phyloP scores from a whole-genome alignment of 2,329 filamentous ascomycete species.

The Mollisiaceae sp. region DNA sequence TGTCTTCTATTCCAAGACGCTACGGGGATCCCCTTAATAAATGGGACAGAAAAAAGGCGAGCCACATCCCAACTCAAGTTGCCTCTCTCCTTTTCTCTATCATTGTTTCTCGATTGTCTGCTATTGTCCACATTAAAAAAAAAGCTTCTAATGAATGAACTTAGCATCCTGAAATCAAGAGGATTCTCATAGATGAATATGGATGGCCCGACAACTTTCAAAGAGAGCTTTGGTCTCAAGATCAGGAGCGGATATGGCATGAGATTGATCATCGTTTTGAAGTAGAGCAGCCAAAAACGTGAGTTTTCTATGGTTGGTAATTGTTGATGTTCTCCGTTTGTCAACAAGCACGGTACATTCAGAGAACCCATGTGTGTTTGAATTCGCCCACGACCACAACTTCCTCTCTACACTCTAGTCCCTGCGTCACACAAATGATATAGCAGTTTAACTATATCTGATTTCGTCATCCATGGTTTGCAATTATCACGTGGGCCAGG shows the following conservation, averaged over 20 bases:
- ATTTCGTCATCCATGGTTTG: background rate
- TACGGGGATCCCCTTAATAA: background rate
- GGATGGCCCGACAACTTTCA: constrained; percentile 5
- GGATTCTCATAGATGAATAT: constrained; percentile 1
- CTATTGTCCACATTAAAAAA: background rate
- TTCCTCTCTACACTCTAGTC: background rate
- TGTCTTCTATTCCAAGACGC: background rate
- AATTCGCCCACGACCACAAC: background rate
- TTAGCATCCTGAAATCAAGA: constrained; percentile 5
- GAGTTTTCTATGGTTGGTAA: background rate
- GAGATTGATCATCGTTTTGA: constrained; percentile 3
- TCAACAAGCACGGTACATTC: no score
- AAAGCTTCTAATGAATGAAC: background rate
- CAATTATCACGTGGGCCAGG: background rate
- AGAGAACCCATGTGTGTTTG: background rate
- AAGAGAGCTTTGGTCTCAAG: background rate
- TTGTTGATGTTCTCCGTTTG: no score
- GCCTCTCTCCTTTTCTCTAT: background rate
- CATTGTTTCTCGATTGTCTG: background rate
- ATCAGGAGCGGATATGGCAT: background rate
- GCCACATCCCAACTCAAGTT: background rate
- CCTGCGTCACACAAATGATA: no score
- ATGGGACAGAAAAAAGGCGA: constrained; percentile 3
- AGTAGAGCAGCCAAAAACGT: background rate
- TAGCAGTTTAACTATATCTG: background rate